phyloP scores from a whole-genome alignment of 495 filamentous ascomycete genomes.

The Talaromyces stipitatus region DNA sequence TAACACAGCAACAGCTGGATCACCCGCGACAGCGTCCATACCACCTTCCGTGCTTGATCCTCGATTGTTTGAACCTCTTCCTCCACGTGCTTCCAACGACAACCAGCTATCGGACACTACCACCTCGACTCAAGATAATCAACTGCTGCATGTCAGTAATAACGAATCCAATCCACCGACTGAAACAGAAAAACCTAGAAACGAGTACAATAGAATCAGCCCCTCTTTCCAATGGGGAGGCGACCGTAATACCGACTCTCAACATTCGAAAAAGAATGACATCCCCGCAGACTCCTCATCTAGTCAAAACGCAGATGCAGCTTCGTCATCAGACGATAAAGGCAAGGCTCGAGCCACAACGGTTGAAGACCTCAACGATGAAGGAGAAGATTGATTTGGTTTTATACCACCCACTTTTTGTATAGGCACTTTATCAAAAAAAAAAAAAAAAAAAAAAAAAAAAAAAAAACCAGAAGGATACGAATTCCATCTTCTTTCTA shows the following conservation, averaged over 20 bases:
- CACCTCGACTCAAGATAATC: neutral
- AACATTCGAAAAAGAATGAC: neutral
- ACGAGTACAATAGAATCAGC: neutral
- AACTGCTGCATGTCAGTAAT: neutral
- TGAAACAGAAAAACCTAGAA: neutral
- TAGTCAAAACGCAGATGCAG: neutral
- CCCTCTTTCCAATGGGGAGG: neutral
- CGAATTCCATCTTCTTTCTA: too few species aligned
- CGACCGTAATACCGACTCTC: neutral
- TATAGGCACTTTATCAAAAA: neutral
- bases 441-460: too few species aligned
- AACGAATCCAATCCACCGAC: neutral
- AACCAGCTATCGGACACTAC: neutral
- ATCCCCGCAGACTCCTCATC: neutral
- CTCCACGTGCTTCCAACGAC: neutral
- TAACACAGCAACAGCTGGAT: slow-evolving; percentile 1
- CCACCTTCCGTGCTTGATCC: slow-evolving; percentile 3
- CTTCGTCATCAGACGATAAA: slow-evolving; percentile 17
- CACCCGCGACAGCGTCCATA: slow-evolving; percentile 2
- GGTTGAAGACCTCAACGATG: slow-evolving; percentile 41
- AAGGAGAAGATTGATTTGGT: slow-evolving; percentile 15
- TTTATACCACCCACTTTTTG: neutral
- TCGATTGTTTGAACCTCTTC: neutral
- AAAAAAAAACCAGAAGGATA: too few species aligned
- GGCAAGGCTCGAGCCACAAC: slow-evolving; percentile 40